Evolutionary conservation across 2,329 filamentous ascomycete species (phyloP).

Genomic region (Anisogramma anomala): DNA sequence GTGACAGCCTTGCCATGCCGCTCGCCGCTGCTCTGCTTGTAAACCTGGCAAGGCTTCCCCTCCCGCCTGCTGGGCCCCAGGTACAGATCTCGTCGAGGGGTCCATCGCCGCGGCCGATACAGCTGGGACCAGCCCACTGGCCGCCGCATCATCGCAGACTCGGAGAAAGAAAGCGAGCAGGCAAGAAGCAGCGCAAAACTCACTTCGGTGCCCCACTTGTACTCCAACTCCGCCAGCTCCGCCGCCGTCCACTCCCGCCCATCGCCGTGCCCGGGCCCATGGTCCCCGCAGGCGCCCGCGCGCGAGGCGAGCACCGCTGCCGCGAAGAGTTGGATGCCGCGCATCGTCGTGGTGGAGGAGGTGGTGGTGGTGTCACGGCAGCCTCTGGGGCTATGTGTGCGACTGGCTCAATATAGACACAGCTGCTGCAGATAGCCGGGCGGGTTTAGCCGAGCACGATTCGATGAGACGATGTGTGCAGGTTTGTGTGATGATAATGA

Average conservation of each 20-base stretch:
- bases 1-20: not conserved
- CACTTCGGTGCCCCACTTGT: conserved; percentile 48
- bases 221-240: conserved; percentile 39
- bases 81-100: too few species aligned
- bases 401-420: too few species aligned
- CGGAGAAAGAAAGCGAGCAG: too few species aligned
- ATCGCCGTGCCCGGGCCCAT: conserved; percentile 26
- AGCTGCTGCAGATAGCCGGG: too few species aligned
- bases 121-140: too few species aligned
- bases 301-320: conserved; percentile 17
- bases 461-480: too few species aligned
- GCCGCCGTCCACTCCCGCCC: conserved; percentile 37
- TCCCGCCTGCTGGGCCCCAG: too few species aligned
- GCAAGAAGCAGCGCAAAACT: conserved; percentile 14
- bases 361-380: not conserved
- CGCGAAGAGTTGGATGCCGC: conserved; percentile 15
- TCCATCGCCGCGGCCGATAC: too few species aligned
- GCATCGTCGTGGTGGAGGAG: conserved; percentile 16
- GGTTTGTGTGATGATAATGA: too few species aligned
- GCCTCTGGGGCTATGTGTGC: not conserved
- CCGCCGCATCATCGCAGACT: too few species aligned
- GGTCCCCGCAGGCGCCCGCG: conserved; percentile 23
- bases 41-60: not conserved
- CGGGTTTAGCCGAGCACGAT: too few species aligned
- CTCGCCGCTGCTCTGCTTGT: not conserved